Evolutionary conservation across 108 stramenopile species (phyloP).

Genomic region (Craspedostauros australis): DNA sequence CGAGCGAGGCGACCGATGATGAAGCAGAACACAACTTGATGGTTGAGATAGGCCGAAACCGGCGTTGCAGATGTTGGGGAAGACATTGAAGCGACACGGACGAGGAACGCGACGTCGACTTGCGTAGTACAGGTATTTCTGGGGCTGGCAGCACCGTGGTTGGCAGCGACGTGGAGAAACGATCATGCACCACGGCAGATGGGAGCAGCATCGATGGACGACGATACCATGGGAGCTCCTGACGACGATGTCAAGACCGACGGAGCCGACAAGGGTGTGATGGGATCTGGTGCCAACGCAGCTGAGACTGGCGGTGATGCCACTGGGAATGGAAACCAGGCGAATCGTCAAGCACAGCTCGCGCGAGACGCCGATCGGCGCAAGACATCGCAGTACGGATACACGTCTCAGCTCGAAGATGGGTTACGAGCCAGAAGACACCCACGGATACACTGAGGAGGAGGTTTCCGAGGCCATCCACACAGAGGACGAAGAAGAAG

Average conservation of each 20-base stretch:
- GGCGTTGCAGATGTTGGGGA: conserved; percentile 18
- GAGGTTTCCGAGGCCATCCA: conserved; percentile 38
- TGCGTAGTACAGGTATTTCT: too few relatives aligned
- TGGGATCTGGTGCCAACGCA: conserved; percentile 19
- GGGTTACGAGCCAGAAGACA: conserved; percentile 34
- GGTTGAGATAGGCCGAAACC: conserved; percentile 11
- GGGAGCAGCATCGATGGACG: neutral
- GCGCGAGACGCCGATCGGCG: conserved; percentile 5
- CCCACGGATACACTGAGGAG: conserved; percentile 33
- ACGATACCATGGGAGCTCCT: conserved; percentile 13
- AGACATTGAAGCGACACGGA: conserved; percentile 22
- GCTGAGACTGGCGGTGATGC: conserved; percentile 4
- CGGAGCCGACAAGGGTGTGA: too few relatives aligned
- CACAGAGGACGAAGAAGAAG: conserved; percentile 36
- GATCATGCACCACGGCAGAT: too few relatives aligned
- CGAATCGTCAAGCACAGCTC: conserved; percentile 13
- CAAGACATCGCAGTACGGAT: neutral
- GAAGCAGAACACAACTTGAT: neutral
- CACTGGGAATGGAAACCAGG: conserved; percentile 2
- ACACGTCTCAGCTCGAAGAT: conserved; percentile 22
- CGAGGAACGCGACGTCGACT: conserved; percentile 10
- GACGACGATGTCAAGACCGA: conserved; percentile 13
- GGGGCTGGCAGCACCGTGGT: neutral
- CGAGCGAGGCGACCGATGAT: too few relatives aligned
- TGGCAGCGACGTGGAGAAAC: conserved; percentile 2